These are phyloP conservation scores for Penicillium silybi DNA, from an alignment of 495 filamentous ascomycete genomes.

Conservation along the genomic window DNA sequence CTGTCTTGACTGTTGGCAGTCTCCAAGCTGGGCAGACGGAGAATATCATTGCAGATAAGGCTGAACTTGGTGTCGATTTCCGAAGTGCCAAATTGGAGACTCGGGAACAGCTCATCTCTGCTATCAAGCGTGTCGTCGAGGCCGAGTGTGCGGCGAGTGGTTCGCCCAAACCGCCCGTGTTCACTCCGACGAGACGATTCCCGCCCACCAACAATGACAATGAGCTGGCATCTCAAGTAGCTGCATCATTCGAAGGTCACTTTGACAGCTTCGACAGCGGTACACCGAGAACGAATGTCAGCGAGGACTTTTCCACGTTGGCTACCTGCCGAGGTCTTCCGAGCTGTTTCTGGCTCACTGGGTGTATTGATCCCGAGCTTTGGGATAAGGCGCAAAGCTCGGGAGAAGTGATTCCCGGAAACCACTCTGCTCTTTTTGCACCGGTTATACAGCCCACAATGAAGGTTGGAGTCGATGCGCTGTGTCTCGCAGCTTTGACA, in stretches of 20 bases:
- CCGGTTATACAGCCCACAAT: constrained; percentile 63
- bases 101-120: constrained; percentile 35
- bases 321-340: constrained; percentile 35
- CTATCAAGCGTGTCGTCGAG: constrained; percentile 47
- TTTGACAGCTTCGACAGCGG: constrained; percentile 43
- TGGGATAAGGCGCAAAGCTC: constrained; percentile 40
- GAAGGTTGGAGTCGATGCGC: constrained; percentile 50
- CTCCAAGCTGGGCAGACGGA: constrained; percentile 50
- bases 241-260: constrained; percentile 29
- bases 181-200: constrained; percentile 42
- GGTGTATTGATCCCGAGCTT: constrained; percentile 36
- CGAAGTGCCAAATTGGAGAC: constrained; percentile 38
- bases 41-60: constrained; percentile 49
- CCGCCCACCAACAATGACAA: constrained; percentile 43
- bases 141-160: constrained; percentile 48
- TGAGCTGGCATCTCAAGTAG: constrained; percentile 23
- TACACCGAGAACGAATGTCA: constrained; percentile 33
- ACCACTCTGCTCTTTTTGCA: constrained; percentile 60
- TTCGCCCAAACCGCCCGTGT: constrained; percentile 40
- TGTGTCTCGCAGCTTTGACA: constrained; percentile 54
- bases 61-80: constrained; percentile 46
- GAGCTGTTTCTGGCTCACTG: constrained; percentile 45
- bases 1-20: constrained; percentile 49
- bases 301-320: constrained; percentile 46
- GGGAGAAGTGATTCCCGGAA: constrained; percentile 38